A percentile compares a stretch with the other conserved stretches of the same genome.
These are phyloP conservation scores for Rhizomucor pusillus DNA, from an alignment of 371 early-diverging fungal species.

Conservation along the genomic window DNA sequence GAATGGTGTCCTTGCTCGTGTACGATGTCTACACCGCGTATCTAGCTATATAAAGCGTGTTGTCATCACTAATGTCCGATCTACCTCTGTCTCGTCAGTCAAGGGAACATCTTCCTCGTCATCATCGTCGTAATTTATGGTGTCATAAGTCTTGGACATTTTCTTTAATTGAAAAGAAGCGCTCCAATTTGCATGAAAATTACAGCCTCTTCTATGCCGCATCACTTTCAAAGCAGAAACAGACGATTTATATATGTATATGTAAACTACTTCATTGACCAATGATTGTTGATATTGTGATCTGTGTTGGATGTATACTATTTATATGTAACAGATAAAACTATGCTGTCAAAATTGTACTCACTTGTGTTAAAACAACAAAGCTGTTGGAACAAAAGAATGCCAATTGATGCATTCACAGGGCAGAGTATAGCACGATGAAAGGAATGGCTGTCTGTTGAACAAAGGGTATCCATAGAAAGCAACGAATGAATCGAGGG, in stretches of 20 bases:
- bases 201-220: no score
- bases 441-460: no score
- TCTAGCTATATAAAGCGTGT: neutral
- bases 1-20: conserved; percentile 49
- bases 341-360: no score
- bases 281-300: neutral
- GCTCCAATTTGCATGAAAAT: neutral
- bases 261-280: neutral
- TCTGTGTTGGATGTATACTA: neutral
- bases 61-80: no score
- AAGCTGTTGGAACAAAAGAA: neutral
- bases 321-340: neutral
- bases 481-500: no score
- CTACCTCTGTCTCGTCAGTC: conserved; percentile 5
- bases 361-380: neutral
- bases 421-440: no score
- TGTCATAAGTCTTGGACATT: conserved; percentile 1
- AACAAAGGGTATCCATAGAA: no score
- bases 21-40: conserved; percentile 4
- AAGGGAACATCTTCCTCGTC: conserved; percentile 1
- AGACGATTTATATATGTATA: no score
- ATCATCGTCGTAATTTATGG: neutral
- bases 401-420: no score
- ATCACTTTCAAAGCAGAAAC: no score
- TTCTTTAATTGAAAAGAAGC: neutral